A percentile compares a stretch with the other conserved stretches of the same genome.
phyloP scores from a whole-genome alignment of 2,329 filamentous ascomycete genomes.

The Dothideomycetes sp. region DNA sequence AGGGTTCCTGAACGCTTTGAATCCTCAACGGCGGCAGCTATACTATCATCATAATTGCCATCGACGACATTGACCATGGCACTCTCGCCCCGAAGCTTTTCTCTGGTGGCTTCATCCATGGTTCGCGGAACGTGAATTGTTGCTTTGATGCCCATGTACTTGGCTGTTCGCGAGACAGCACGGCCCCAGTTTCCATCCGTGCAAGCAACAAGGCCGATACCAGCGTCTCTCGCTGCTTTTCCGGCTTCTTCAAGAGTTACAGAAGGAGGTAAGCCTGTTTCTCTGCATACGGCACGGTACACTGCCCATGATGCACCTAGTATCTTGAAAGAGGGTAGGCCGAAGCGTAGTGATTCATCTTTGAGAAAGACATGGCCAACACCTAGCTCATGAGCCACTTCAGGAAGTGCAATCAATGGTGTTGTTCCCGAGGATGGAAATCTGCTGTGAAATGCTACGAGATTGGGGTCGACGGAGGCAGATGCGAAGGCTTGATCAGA shows the following conservation, averaged over 20 bases:
- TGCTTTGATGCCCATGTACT: conserved; percentile 45
- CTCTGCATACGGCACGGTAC: conserved; percentile 43
- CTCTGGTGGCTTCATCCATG: conserved; percentile 47
- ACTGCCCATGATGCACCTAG: conserved; percentile 68
- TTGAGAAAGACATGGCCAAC: conserved; percentile 56
- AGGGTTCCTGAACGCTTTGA: conserved; percentile 37
- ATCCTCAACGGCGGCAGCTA: conserved; percentile 42
- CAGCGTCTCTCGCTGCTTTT: conserved; percentile 16
- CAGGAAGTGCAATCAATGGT: conserved; percentile 44
- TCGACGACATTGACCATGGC: conserved; percentile 47
- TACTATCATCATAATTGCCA: conserved; percentile 56
- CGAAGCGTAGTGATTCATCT: conserved; percentile 59
- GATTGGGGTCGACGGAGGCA: neutral
- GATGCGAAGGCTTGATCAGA: neutral
- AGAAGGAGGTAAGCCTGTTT: conserved; percentile 1
- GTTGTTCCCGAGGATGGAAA: conserved; percentile 52
- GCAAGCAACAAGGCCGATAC: conserved; percentile 49
- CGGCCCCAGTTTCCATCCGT: conserved; percentile 73
- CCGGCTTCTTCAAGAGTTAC: conserved; percentile 4
- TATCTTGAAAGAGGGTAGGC: conserved; percentile 69
- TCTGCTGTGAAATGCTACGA: conserved; percentile 1
- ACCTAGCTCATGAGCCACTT: conserved; percentile 49
- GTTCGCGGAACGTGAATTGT: conserved; percentile 54
- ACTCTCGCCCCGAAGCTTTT: conserved; percentile 52
- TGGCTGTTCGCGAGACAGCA: conserved; percentile 61